These are phyloP conservation scores for Pseudozyma hubeiensis DNA, from an alignment of 1,284 basidiomycete species.

Conservation along the genomic window DNA sequence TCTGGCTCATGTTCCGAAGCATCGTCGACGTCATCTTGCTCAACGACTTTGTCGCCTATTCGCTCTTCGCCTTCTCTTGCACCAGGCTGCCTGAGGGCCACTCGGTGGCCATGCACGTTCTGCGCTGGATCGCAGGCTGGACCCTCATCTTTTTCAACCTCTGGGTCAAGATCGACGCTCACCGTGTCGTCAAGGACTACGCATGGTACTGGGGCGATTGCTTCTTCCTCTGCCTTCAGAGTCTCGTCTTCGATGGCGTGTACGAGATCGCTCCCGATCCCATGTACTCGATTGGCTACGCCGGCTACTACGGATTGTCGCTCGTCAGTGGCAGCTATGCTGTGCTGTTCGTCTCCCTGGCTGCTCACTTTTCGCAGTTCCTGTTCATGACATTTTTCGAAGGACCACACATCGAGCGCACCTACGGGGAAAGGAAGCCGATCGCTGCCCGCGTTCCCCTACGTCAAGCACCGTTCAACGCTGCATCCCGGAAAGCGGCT, in stretches of 20 bases:
- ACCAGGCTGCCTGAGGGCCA: constrained; percentile 81
- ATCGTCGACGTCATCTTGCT: constrained; percentile 93
- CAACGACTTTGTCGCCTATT: constrained; percentile 89
- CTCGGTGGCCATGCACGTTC: constrained; percentile 78
- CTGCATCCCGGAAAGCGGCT: constrained; percentile 52
- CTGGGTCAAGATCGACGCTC: constrained; percentile 98
- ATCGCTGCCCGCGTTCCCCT: constrained; percentile 41
- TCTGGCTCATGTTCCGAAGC: constrained; percentile 91
- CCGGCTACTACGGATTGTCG: constrained; percentile 89
- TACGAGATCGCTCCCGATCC: constrained; percentile 90
- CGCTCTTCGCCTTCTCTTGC: constrained; percentile 84
- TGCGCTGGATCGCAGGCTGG: constrained; percentile 88
- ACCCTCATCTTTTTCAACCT: constrained; percentile 91
- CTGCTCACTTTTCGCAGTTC: constrained; percentile 93
- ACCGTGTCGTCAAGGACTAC: constrained; percentile 88
- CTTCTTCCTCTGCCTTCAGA: constrained; percentile 81
- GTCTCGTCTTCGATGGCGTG: constrained; percentile 95
- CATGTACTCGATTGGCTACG: constrained; percentile 86
- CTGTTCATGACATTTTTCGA: constrained; percentile 96
- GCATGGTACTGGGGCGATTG: constrained; percentile 96
- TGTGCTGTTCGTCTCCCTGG: constrained; percentile 90
- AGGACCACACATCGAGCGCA: constrained; percentile 80
- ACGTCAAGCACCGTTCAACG: constrained; percentile 53
- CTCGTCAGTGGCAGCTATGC: constrained; percentile 87
- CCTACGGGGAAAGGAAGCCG: constrained; percentile 63